Conservation (phyloP, 768 basidiomycete species). For the Boletus pseudopeckii region DNA sequence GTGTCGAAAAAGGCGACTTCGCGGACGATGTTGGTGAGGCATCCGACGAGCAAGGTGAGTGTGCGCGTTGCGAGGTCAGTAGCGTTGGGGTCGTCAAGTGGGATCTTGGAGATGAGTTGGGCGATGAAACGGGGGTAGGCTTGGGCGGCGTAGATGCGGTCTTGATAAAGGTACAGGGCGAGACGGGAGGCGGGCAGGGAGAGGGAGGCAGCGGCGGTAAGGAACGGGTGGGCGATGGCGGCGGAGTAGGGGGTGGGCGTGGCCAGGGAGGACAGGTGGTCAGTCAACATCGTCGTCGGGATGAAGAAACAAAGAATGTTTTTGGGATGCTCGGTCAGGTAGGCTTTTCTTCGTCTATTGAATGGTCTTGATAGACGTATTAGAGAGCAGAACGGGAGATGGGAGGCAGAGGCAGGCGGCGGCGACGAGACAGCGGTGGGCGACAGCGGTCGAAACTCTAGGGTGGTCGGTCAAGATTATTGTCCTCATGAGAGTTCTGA, state of each 20-base stretch:
- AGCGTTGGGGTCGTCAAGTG: conserved; percentile 26
- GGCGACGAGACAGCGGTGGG: too few relatives aligned
- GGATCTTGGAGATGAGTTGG: conserved; percentile 58
- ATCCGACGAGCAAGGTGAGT: conserved; percentile 48
- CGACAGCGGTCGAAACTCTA: too few relatives aligned
- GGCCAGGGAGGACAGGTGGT: conserved; percentile 37
- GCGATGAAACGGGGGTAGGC: conserved; percentile 75
- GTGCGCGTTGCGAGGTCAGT: conserved; percentile 27
- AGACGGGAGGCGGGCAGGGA: conserved; percentile 47
- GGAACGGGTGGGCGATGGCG: conserved; percentile 57
- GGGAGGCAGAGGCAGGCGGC: too few relatives aligned
- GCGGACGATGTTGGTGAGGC: conserved; percentile 55
- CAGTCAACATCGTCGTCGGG: conserved; percentile 12
- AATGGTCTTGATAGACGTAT: too few relatives aligned
- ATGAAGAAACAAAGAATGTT: too few relatives aligned
- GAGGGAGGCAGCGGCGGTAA: conserved; percentile 52
- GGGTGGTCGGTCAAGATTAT: too few relatives aligned
- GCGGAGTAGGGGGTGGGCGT: conserved; percentile 39
- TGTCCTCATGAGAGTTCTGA: too few relatives aligned
- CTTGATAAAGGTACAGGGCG: conserved; percentile 65
- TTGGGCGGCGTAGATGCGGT: conserved; percentile 69
- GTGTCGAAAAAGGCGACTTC: conserved; percentile 61
- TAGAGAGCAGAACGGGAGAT: too few relatives aligned
- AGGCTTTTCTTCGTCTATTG: too few relatives aligned
- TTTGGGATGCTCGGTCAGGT: too few relatives aligned